Base-by-base conservation (phyloP, 2,329 filamentous ascomycete genomes). In the Neopestalotiopsis clavispora region DNA sequence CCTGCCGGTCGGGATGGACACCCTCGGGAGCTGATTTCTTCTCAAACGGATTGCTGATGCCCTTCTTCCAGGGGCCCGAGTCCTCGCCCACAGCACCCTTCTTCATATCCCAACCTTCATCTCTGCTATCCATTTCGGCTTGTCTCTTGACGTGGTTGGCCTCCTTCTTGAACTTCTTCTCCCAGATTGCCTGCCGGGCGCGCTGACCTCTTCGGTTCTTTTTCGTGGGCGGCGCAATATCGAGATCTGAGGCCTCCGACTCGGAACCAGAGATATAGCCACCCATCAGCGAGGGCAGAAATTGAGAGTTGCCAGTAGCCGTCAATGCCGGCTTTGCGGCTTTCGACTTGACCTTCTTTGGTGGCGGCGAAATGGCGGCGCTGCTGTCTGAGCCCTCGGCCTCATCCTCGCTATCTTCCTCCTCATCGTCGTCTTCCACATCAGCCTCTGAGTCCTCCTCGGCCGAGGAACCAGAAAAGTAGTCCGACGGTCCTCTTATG, bases 191-290 rank as follows among this genome's bases (percentile, higher is more conserved):
- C 76, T 93, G 92, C 9, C 93, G 88, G n/a, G 91, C 92, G 58
- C 90, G 87, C 80, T 97, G 93, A 3, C 93, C 93, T 61, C 89
- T 86, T 28, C 92, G 86, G 75, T 95, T 95, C 80, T 94, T 95
- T 74, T 89, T 89, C 0, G 85, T 80, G 1, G 84, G 79, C 4
- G 84, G 84, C 5, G 87, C 87, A 1, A 85, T 79, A 66, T 94
- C 92, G 28, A 93, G 82, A 71, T 92, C 91, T 0, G 91, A 92
- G 6, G 87, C 88, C 59, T 77, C 76, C 0, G 87, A 89, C 73
- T 93, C 92, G 9, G 91, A 93, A 61, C 92, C 92, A 2, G 92
- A 94, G 74, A 93, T 87, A 81, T 95, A 97, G 68, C 92, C 92
- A 23, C 90, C 91, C 86, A 94, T 93, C 17, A 96, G 86, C 1